Percentiles rank a stretch among this genome's conserved stretches.
phyloP scores from a whole-genome alignment of 805 yeast species.

The Lipomyces oligophaga region DNA sequence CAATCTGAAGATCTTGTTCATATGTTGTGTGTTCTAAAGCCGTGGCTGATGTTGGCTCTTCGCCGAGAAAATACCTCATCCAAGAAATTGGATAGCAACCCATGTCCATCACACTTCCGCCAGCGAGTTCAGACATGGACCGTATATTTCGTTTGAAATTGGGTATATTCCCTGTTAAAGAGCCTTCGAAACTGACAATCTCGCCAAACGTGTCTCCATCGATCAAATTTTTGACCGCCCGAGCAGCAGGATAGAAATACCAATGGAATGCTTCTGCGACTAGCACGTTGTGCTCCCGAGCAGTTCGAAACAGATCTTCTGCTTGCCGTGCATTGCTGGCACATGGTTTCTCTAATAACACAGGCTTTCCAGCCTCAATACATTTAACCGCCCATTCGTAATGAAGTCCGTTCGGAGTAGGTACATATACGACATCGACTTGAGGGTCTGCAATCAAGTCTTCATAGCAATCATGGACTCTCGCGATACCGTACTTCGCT shows the following conservation, averaged over 20 bases:
- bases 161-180: slow-evolving; percentile 1
- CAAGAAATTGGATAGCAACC: slow-evolving; percentile 28
- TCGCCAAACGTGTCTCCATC: slow-evolving; percentile 21
- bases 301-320: slow-evolving; percentile 10
- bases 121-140: slow-evolving; percentile 11
- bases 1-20: slow-evolving; percentile 12
- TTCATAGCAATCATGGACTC: slow-evolving; percentile 18
- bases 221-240: slow-evolving; percentile 10
- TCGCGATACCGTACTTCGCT: slow-evolving; percentile 10
- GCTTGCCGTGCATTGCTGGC: slow-evolving; percentile 24
- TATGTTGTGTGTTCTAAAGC: background rate
- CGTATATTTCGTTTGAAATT: slow-evolving; percentile 9
- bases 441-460: slow-evolving; percentile 18
- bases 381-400: slow-evolving; percentile 27
- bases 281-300: slow-evolving; percentile 11
- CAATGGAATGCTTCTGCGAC: slow-evolving; percentile 26
- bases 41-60: slow-evolving; percentile 18
- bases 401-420: slow-evolving; percentile 25
- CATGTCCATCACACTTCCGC: slow-evolving; percentile 25
- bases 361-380: slow-evolving; percentile 20
- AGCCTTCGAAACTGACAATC: slow-evolving; percentile 11
- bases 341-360: slow-evolving; percentile 23
- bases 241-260: slow-evolving; percentile 24
- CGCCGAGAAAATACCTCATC: slow-evolving; percentile 19
- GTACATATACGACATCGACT: slow-evolving; percentile 23